Evolutionary conservation across 2,329 filamentous ascomycete species (phyloP).

Genomic region (Curvularia lunata): DNA sequence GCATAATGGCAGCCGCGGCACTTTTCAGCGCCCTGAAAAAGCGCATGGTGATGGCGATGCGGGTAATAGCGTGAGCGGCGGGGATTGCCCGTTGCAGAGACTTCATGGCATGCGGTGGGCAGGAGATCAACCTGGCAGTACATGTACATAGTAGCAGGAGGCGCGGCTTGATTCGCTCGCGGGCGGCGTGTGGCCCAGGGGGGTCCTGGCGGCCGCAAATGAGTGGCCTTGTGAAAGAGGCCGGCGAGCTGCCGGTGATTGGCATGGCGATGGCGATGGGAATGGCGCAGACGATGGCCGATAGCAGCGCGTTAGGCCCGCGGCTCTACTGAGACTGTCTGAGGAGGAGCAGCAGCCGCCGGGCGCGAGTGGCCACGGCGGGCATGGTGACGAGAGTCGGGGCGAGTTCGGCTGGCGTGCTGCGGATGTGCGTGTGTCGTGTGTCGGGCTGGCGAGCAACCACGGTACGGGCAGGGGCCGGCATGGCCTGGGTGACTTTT

Average conservation of each 20-base stretch:
- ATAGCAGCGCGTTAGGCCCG: neutral
- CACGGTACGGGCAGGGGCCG: neutral
- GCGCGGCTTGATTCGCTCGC: constrained; percentile 9
- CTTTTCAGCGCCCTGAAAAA: neutral
- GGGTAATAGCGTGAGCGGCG: constrained; percentile 27
- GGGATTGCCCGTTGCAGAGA: constrained; percentile 31
- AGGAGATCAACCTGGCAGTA: neutral
- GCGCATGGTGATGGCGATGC: constrained; percentile 3
- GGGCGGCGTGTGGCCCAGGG: constrained; percentile 13
- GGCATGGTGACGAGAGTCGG: constrained; percentile 11
- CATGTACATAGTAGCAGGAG: too few relatives aligned
- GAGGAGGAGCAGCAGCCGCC: constrained; percentile 7
- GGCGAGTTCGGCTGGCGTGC: constrained; percentile 14
- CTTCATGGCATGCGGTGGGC: constrained; percentile 25
- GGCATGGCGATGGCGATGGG: neutral
- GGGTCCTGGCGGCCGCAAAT: constrained; percentile 39
- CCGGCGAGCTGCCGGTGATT: neutral
- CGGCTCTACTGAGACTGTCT: neutral
- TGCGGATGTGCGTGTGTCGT: neutral
- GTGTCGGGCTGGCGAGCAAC: constrained; percentile 2
- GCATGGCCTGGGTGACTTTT: constrained; percentile 13
- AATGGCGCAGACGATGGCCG: neutral
- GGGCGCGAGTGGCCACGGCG: constrained; percentile 10
- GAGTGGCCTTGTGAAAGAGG: constrained; percentile 26
- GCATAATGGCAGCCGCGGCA: neutral